These are phyloP conservation scores for Papilionanthe hybrid DNA, from an alignment of 116 monocot genomes.

Conservation along the genomic window DNA sequence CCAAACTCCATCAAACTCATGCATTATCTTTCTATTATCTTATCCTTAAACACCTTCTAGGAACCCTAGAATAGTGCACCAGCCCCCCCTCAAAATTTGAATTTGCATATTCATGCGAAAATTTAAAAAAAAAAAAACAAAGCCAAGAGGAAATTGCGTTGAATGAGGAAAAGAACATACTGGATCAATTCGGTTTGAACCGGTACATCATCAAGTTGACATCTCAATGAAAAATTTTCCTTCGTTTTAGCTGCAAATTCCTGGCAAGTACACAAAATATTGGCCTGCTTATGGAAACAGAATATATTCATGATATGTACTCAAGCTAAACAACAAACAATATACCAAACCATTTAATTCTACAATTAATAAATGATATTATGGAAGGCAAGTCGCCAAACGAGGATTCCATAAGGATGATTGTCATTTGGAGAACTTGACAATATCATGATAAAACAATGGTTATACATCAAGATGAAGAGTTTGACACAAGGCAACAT, in stretches of 20 bases:
- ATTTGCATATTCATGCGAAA: not conserved
- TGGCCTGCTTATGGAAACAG: not conserved
- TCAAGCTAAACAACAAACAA: not conserved
- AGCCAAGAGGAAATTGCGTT: not conserved
- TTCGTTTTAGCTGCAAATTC: slow-evolving; percentile 31
- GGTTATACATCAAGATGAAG: no score
- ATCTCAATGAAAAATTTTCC: slow-evolving; percentile 24
- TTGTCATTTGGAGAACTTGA: no score
- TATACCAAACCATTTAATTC: not conserved
- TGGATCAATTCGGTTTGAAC: slow-evolving; percentile 37
- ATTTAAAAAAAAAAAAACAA: not conserved
- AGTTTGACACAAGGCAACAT: no score
- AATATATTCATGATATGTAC: not conserved
- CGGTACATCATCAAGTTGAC: slow-evolving; percentile 32
- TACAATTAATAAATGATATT: not conserved
- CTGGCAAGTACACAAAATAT: slow-evolving; percentile 7
- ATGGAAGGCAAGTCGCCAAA: no score
- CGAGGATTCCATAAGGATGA: no score
- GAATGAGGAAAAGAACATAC: slow-evolving; percentile 21
- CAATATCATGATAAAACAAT: no score
- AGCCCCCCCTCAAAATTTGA: not conserved
- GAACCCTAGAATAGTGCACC: no score
- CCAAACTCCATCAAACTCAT: no score
- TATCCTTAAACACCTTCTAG: no score
- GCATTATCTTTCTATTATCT: no score